Conservation (phyloP, 495 filamentous ascomycete genomes). For the Letharia lupina region DNA sequence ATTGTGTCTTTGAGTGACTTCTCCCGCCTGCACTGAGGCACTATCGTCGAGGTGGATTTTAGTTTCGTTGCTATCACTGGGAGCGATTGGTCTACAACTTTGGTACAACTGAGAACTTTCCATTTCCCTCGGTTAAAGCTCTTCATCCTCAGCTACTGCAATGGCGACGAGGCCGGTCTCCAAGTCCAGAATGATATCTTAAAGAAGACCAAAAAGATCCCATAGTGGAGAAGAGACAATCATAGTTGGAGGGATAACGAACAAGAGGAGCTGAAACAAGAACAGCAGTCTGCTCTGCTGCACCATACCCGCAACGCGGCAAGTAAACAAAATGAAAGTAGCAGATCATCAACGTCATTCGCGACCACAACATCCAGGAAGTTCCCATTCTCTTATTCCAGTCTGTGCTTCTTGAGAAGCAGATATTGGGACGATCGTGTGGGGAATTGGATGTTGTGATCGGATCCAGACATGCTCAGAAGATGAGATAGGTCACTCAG, state of each 20-base stretch:
- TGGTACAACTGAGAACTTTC: neutral
- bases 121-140: neutral
- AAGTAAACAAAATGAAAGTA: too few species aligned
- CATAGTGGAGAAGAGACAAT: neutral
- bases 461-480: too few species aligned
- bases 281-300: neutral
- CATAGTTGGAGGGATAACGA: neutral
- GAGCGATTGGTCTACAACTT: neutral
- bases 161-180: neutral
- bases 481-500: too few species aligned
- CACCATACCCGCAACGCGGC: neutral
- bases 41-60: neutral
- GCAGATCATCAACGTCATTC: too few species aligned
- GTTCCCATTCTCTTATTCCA: too few species aligned
- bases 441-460: too few species aligned
- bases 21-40: neutral
- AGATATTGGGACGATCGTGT: too few species aligned
- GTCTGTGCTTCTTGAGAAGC: too few species aligned
- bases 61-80: neutral
- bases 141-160: neutral
- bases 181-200: neutral
- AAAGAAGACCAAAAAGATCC: neutral
- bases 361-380: too few species aligned
- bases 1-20: neutral
- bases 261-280: neutral